phyloP scores from a whole-genome alignment of 2,329 filamentous ascomycete genomes.

The Plectosphaerella plurivora region DNA sequence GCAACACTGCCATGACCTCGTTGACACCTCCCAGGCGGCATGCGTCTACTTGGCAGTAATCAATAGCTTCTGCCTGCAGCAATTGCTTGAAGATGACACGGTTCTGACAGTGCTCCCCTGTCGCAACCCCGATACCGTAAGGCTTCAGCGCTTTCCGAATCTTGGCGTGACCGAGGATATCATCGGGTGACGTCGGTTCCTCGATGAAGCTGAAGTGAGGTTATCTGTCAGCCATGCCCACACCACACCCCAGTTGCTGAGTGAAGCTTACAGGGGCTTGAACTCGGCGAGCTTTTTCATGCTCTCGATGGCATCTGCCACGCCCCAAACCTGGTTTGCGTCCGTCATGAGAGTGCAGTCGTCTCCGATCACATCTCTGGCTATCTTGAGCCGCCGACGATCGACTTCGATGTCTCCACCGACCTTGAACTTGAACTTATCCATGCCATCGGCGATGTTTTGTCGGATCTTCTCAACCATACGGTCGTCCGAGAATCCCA shows the following conservation, averaged over 20 bases:
- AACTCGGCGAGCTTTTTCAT: slow-evolving; percentile 80
- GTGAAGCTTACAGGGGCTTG: slow-evolving; percentile 45
- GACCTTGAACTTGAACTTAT: slow-evolving; percentile 89
- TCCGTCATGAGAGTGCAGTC: slow-evolving; percentile 91
- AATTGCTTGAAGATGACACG: slow-evolving; percentile 92
- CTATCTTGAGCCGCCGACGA: slow-evolving; percentile 64
- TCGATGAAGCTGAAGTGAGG: slow-evolving; percentile 76
- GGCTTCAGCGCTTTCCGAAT: slow-evolving; percentile 75
- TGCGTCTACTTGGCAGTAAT: slow-evolving; percentile 85
- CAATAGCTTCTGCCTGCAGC: slow-evolving; percentile 72
- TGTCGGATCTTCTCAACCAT: slow-evolving; percentile 71
- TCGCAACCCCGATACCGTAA: slow-evolving; percentile 76
- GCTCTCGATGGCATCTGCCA: slow-evolving; percentile 82
- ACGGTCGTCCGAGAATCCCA: slow-evolving; percentile 84
- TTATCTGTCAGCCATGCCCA: background rate
- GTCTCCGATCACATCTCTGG: slow-evolving; percentile 74
- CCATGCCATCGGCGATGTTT: slow-evolving; percentile 72
- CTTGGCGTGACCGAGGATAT: slow-evolving; percentile 82
- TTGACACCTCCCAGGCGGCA: slow-evolving; percentile 88
- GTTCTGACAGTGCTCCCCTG: slow-evolving; percentile 95
- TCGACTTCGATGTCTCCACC: slow-evolving; percentile 70
- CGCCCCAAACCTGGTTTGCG: slow-evolving; percentile 89
- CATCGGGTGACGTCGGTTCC: slow-evolving; percentile 86
- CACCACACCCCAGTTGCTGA: background rate
- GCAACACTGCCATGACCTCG: slow-evolving; percentile 80